phyloP scores from a whole-genome alignment of 371 early-diverging fungal genomes.

The Apophysomyces variabilis region DNA sequence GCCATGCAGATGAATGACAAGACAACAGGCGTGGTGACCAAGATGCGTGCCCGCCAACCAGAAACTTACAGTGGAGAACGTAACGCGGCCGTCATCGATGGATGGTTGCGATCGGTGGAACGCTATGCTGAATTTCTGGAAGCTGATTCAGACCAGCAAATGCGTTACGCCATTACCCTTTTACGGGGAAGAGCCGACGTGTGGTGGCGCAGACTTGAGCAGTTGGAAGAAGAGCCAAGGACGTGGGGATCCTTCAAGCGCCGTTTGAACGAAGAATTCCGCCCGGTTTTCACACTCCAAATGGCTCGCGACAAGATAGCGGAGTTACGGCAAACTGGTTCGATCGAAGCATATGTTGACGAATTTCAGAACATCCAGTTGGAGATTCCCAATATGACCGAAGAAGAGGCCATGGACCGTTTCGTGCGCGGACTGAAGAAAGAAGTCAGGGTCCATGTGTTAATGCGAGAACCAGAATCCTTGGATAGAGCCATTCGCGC shows the following conservation, averaged over 20 bases:
- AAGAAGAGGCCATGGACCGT: too few relatives aligned
- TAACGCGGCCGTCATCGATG: not conserved
- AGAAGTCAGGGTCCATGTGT: too few relatives aligned
- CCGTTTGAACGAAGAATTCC: not conserved
- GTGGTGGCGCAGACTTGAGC: conserved; percentile 6
- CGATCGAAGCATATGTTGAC: not conserved
- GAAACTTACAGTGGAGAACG: too few relatives aligned
- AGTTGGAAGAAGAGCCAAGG: not conserved
- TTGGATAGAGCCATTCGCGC: too few relatives aligned
- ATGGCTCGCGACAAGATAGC: conserved; percentile 8
- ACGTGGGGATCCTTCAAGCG: not conserved
- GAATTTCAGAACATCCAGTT: not conserved
- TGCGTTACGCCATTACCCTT: not conserved
- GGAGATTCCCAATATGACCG: not conserved
- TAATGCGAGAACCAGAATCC: too few relatives aligned
- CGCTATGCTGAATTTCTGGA: not conserved
- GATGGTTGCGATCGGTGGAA: not conserved
- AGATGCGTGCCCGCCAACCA: too few relatives aligned
- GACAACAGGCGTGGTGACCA: too few relatives aligned
- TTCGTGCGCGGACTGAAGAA: too few relatives aligned
- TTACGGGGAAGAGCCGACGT: not conserved
- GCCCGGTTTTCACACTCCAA: conserved; percentile 1
- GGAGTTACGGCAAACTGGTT: not conserved
- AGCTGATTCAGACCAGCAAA: not conserved
- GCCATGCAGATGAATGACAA: too few relatives aligned